A percentile compares a stretch with the other conserved stretches of the same genome.
phyloP scores from a whole-genome alignment of 495 filamentous ascomycete genomes.

The Podospora pseudopauciseta region DNA sequence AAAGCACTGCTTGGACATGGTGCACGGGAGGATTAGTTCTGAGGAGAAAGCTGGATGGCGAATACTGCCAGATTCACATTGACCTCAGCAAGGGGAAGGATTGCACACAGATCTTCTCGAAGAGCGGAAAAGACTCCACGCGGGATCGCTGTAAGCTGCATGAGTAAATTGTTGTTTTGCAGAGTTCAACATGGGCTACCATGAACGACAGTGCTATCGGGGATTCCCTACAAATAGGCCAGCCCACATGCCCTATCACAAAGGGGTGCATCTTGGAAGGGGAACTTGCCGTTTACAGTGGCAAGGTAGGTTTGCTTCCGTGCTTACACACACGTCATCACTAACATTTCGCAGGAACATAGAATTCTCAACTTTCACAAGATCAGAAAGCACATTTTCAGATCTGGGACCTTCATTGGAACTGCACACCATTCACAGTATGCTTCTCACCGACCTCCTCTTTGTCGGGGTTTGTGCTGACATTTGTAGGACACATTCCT shows the following conservation, averaged over 20 bases:
- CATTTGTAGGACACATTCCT: conserved; percentile 50
- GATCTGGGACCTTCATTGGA: conserved; percentile 68
- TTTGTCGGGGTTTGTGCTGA: conserved; percentile 2
- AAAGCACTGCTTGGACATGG: conserved; percentile 67
- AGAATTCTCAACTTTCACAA: conserved; percentile 71
- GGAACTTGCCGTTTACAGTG: conserved; percentile 74
- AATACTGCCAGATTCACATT: conserved; percentile 85
- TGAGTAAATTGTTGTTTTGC: conserved; percentile 34
- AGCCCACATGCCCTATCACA: conserved; percentile 53
- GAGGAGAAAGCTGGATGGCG: conserved; percentile 87
- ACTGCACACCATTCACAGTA: conserved; percentile 67
- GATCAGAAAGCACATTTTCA: conserved; percentile 71
- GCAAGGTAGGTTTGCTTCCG: conserved; percentile 39
- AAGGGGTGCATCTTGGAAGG: conserved; percentile 73
- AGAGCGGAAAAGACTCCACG: conserved; percentile 87
- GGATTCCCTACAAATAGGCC: conserved; percentile 56
- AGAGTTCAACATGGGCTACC: conserved; percentile 14
- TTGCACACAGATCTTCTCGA: conserved; percentile 78
- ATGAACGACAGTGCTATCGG: conserved; percentile 39
- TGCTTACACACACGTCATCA: neutral
- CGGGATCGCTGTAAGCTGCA: conserved; percentile 61
- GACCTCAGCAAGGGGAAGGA: conserved; percentile 53
- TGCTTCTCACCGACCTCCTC: conserved; percentile 5
- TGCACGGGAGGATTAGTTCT: conserved; percentile 59
- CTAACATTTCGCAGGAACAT: conserved; percentile 29